Percentiles rank a stretch among this genome's conserved stretches.
Evolutionary conservation across 2,329 filamentous ascomycete species (phyloP).

Genomic region (Exophiala oligosperma): DNA sequence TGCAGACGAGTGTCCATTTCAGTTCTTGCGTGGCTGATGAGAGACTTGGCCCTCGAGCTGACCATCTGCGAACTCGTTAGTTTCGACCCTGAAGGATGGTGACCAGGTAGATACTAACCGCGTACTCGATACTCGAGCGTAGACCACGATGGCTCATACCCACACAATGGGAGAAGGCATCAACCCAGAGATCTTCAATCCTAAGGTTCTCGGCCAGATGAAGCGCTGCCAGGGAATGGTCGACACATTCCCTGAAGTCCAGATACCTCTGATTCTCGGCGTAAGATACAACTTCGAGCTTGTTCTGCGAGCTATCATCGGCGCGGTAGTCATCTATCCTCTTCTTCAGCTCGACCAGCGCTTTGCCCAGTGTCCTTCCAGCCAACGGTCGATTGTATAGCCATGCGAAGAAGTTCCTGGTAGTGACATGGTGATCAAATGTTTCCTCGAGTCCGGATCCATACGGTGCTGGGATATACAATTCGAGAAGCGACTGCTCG

Average conservation of each 20-base stretch:
- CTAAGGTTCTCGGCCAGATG: slow-evolving; percentile 67
- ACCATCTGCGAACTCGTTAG: slow-evolving; percentile 33
- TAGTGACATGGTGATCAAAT: slow-evolving; percentile 29
- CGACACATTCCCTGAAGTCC: slow-evolving; percentile 63
- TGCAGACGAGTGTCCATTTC: slow-evolving; percentile 67
- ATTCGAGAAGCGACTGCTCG: slow-evolving; percentile 21
- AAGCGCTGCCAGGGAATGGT: slow-evolving; percentile 68
- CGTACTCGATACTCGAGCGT: slow-evolving; percentile 25
- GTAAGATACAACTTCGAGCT: slow-evolving; percentile 63
- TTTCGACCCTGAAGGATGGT: neutral
- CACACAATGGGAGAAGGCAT: slow-evolving; percentile 75
- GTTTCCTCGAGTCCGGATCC: slow-evolving; percentile 22
- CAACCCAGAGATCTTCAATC: slow-evolving; percentile 65
- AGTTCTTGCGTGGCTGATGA: slow-evolving; percentile 62
- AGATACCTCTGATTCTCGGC: slow-evolving; percentile 69
- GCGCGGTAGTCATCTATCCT: slow-evolving; percentile 64
- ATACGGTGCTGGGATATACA: slow-evolving; percentile 29
- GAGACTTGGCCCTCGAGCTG: slow-evolving; percentile 58
- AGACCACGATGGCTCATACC: slow-evolving; percentile 58
- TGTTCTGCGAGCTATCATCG: slow-evolving; percentile 53
- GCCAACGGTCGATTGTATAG: slow-evolving; percentile 29
- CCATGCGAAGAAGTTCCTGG: slow-evolving; percentile 32
- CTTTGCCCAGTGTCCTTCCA: slow-evolving; percentile 56
- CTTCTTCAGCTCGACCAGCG: slow-evolving; percentile 64
- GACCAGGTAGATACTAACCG: slow-evolving; percentile 13